Percentiles rank a stretch among this genome's conserved stretches.
Conservation (phyloP, 805 yeast species). For the Candida sakaeoensis region DNA sequence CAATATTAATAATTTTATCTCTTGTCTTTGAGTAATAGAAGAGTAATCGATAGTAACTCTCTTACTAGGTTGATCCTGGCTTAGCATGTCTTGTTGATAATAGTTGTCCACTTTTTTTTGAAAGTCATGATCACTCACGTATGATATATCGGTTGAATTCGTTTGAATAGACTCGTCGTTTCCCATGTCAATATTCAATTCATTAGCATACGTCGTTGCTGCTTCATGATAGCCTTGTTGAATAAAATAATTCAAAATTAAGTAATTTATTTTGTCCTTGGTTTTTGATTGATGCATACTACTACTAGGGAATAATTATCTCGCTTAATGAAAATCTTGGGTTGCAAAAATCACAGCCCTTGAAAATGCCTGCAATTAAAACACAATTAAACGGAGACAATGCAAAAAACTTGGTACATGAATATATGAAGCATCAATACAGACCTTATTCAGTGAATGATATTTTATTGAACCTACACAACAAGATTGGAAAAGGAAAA, state of each 20-base stretch:
- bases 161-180: not conserved
- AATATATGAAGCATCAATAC: constrained; percentile 41
- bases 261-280: constrained; percentile 41
- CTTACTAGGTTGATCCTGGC: not conserved
- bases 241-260: constrained; percentile 70
- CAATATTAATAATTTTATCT: constrained; percentile 50
- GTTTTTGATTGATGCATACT: constrained; percentile 14
- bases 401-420: constrained; percentile 30
- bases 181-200: constrained; percentile 35
- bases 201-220: constrained; percentile 57
- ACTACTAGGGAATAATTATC: not conserved
- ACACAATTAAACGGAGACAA: constrained; percentile 8
- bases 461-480: constrained; percentile 43
- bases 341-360: constrained; percentile 4
- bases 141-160: not conserved
- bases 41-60: constrained; percentile 37
- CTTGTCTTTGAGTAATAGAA: constrained; percentile 50
- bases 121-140: not conserved
- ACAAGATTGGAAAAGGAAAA: constrained; percentile 29
- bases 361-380: constrained; percentile 7
- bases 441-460: constrained; percentile 49
- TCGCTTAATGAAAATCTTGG: not conserved
- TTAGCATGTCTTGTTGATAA: not conserved
- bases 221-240: constrained; percentile 76
- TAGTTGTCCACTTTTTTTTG: constrained; percentile 1